Conservation (phyloP, 106 monocot genomes). For the Platanthera guangdongensis region DNA sequence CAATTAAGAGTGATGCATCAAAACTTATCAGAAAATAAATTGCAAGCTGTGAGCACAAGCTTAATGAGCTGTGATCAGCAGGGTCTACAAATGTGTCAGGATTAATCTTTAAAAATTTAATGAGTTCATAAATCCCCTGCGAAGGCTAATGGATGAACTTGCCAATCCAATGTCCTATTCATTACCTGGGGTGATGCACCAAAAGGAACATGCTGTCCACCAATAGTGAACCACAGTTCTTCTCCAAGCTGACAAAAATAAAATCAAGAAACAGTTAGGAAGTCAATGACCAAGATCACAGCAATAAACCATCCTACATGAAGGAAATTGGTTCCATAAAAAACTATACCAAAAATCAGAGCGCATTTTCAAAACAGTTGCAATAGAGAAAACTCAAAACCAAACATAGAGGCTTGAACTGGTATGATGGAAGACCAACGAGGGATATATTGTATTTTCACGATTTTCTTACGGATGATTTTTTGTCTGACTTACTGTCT, state of each 20-base stretch:
- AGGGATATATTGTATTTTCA: conserved; percentile 1
- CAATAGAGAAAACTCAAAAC: not conserved
- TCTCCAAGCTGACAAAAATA: conserved; percentile 64
- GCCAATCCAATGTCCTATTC: not conserved
- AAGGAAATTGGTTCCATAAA: not conserved
- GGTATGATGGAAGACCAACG: not conserved
- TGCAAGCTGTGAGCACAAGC: not conserved
- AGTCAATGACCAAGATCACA: not conserved
- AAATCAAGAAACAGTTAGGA: conserved; percentile 2
- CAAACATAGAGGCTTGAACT: not conserved
- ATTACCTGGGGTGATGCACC: conserved; percentile 89
- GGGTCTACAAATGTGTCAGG: too few relatives aligned
- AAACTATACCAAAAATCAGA: not conserved
- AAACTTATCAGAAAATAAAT: not conserved
- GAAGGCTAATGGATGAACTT: not conserved
- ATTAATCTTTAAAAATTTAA: too few relatives aligned
- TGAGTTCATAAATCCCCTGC: too few relatives aligned
- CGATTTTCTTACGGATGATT: not conserved
- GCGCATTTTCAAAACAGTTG: not conserved
- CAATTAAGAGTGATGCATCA: not conserved
- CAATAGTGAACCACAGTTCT: conserved; percentile 68
- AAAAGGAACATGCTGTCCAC: conserved; percentile 81
- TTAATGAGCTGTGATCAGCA: not conserved
- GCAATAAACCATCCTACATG: not conserved
- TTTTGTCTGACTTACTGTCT: not conserved